Conservation (phyloP, 495 filamentous ascomycete species). For the Baudoinia panamericana region DNA sequence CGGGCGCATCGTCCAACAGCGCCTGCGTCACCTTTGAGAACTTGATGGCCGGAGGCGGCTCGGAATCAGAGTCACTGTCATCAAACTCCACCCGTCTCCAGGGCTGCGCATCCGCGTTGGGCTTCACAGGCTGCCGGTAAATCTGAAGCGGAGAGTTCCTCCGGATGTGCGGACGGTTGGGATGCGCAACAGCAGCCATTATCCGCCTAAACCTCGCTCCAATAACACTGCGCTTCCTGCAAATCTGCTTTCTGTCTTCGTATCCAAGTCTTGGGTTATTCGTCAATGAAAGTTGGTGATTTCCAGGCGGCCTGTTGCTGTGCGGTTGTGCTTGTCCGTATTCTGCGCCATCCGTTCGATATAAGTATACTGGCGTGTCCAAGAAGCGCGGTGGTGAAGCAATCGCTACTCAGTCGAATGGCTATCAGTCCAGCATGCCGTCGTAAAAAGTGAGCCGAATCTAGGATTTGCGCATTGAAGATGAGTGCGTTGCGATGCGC, state of each 20-base stretch:
- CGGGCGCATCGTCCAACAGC: constrained; percentile 25
- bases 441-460: background rate
- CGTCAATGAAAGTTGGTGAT: constrained; percentile 6
- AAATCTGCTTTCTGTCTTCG: constrained; percentile 1
- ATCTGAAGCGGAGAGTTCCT: constrained; percentile 28
- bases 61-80: constrained; percentile 31
- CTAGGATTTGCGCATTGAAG: background rate
- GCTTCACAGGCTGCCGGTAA: constrained; percentile 24
- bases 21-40: constrained; percentile 31
- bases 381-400: constrained; percentile 4
- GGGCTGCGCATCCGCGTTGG: constrained; percentile 24
- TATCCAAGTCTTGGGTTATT: background rate
- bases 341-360: constrained; percentile 6
- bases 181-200: constrained; percentile 21
- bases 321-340: background rate
- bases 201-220: constrained; percentile 7
- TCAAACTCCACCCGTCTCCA: constrained; percentile 28
- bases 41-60: constrained; percentile 29
- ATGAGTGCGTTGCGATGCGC: background rate
- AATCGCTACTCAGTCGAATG: constrained; percentile 14
- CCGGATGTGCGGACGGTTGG: constrained; percentile 14
- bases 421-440: constrained; percentile 1
- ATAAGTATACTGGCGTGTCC: constrained; percentile 16
- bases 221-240: constrained; percentile 9
- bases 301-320: background rate